These are phyloP conservation scores for Prasinococcaceae sp. DNA, from an alignment of 139 green algal species.

Conservation along the genomic window DNA sequence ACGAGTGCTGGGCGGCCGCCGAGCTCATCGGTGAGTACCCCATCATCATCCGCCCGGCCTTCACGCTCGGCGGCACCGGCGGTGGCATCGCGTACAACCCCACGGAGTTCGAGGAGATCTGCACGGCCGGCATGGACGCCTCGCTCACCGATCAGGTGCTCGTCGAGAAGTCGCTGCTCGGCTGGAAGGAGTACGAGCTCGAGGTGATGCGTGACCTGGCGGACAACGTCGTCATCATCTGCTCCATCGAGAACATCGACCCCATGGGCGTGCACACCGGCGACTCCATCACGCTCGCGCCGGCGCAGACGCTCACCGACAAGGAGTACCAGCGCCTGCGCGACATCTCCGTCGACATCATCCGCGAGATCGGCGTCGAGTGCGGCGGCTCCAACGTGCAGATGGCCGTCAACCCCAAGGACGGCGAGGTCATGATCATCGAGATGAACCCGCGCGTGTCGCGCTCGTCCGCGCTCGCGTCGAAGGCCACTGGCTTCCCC, in stretches of 20 bases:
- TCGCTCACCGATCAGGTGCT: slow-evolving; percentile 81
- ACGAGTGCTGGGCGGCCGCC: slow-evolving; percentile 44
- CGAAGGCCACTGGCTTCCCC: slow-evolving; percentile 92
- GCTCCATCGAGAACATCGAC: slow-evolving; percentile 99
- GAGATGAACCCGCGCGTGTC: slow-evolving; percentile 99
- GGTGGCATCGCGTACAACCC: slow-evolving; percentile 98
- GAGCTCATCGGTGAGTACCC: slow-evolving; percentile 68
- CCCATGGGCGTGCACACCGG: slow-evolving; percentile 98
- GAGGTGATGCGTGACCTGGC: slow-evolving; percentile 96
- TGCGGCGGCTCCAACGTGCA: slow-evolving; percentile 96
- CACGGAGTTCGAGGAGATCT: slow-evolving; percentile 85
- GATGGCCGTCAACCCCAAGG: slow-evolving; percentile 84
- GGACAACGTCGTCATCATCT: slow-evolving; percentile 99
- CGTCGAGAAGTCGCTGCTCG: slow-evolving; percentile 83
- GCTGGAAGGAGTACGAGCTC: slow-evolving; percentile 94
- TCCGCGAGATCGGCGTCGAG: slow-evolving; percentile 97
- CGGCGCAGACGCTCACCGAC: slow-evolving; percentile 75
- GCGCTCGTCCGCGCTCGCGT: slow-evolving; percentile 91
- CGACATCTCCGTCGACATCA: slow-evolving; percentile 71
- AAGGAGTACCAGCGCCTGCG: slow-evolving; percentile 93
- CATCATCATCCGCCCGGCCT: slow-evolving; percentile 96
- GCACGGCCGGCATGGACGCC: slow-evolving; percentile 59
- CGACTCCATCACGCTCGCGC: slow-evolving; percentile 55
- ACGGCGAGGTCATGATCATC: slow-evolving; percentile 93
- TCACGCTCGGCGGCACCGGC: slow-evolving; percentile 92